Percentiles rank a stretch among this genome's conserved stretches.
Conservation (phyloP, 768 basidiomycete genomes). For the Chlorophyllum brunneum region DNA sequence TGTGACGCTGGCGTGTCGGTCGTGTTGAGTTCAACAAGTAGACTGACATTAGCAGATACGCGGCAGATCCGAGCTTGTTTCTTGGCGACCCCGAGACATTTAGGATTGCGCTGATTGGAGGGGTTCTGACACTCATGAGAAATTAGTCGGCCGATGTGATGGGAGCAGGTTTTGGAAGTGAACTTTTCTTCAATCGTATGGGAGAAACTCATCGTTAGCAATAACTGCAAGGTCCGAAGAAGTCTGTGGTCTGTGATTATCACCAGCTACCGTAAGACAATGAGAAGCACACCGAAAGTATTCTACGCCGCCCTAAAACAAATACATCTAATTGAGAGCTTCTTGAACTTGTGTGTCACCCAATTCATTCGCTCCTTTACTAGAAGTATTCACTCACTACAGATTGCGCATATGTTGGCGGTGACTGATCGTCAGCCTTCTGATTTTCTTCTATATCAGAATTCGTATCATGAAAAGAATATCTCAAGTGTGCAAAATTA, state of each 20-base stretch:
- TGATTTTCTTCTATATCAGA: constrained; percentile 11
- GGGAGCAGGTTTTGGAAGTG: not conserved
- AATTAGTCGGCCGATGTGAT: not conserved
- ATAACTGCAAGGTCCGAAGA: not conserved
- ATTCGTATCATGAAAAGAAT: constrained; percentile 2
- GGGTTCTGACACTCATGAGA: not conserved
- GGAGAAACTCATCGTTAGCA: not conserved
- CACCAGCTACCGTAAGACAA: constrained; percentile 2
- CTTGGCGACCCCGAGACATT: not conserved
- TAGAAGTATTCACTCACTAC: constrained; percentile 1
- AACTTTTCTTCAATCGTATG: not conserved
- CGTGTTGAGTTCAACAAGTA: no score
- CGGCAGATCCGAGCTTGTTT: not conserved
- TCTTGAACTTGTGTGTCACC: not conserved
- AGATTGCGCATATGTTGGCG: not conserved
- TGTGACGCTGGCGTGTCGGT: no score
- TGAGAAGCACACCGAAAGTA: not conserved
- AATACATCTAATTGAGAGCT: constrained; percentile 3
- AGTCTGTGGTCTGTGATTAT: no score
- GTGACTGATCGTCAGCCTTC: constrained; percentile 9
- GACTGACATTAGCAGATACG: not conserved
- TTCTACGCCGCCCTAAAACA: not conserved
- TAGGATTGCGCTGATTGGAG: not conserved
- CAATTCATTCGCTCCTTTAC: constrained; percentile 4
- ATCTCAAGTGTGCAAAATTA: not conserved